phyloP scores from a whole-genome alignment of 75 land plant genomes.

The Cryptomeria japonica region DNA sequence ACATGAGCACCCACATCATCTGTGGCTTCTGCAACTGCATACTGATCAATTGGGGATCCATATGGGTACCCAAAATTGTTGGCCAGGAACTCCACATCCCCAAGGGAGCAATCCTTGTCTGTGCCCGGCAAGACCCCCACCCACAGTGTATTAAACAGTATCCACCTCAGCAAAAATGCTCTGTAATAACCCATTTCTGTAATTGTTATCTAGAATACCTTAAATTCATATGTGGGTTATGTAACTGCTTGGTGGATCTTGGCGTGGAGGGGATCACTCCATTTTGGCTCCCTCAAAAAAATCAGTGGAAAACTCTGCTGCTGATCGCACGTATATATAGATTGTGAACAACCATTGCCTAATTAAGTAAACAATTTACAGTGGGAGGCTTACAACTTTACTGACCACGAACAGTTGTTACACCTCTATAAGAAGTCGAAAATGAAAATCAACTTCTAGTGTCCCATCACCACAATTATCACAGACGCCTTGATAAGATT shows the following conservation, averaged over 20 bases:
- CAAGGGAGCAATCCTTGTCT: conserved; percentile 6
- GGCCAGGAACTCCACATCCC: conserved; percentile 3
- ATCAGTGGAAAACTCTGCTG: not conserved
- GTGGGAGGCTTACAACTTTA: not conserved
- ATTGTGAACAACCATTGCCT: not conserved
- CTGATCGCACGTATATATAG: not conserved
- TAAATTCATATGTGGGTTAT: not conserved
- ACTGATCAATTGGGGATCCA: not conserved
- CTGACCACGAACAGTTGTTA: not conserved
- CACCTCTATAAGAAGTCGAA: not conserved
- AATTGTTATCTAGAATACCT: not conserved
- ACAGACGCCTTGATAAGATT: not conserved
- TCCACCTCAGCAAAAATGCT: not conserved
- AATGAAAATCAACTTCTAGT: no score
- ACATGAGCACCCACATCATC: not conserved
- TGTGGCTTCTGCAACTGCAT: conserved; percentile 4
- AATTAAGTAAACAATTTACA: not conserved
- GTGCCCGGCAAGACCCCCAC: not conserved
- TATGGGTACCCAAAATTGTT: conserved; percentile 8
- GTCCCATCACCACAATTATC: not conserved
- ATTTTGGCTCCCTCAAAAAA: not conserved
- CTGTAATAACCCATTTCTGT: not conserved
- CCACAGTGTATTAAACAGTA: not conserved
- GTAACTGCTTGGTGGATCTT: not conserved
- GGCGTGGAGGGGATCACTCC: not conserved